A percentile compares a stretch with the other conserved stretches of the same genome.
These are phyloP conservation scores for Myxozyma kluyveri DNA, from an alignment of 805 yeast species.

Conservation along the genomic window DNA sequence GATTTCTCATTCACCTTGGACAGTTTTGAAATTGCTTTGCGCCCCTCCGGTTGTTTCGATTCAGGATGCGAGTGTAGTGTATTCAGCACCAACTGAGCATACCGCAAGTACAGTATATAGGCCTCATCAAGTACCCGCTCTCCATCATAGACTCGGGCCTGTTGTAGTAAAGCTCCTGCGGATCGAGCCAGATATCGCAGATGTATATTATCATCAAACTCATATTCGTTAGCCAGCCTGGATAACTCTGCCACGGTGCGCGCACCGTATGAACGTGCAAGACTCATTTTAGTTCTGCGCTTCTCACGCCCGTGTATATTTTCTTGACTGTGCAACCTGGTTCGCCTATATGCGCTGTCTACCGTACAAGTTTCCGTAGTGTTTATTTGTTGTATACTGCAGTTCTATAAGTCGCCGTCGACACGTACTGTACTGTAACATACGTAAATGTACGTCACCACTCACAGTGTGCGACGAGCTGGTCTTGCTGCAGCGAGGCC, in stretches of 20 bases:
- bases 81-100: constrained; percentile 55
- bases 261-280: background rate
- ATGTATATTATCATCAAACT: constrained; percentile 51
- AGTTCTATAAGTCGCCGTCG: no score
- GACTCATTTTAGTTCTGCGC: background rate
- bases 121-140: constrained; percentile 50
- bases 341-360: no score
- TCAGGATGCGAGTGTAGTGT: constrained; percentile 49
- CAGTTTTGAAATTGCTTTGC: constrained; percentile 8
- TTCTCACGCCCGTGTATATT: no score
- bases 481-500: no score
- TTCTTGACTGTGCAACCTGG: no score
- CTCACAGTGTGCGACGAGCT: no score
- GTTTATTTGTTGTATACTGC: no score
- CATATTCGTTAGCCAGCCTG: constrained; percentile 48
- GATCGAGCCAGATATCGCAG: constrained; percentile 56
- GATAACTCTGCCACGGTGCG: constrained; percentile 19
- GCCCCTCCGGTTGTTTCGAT: constrained; percentile 34
- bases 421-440: no score
- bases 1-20: constrained; percentile 8
- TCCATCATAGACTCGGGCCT: constrained; percentile 47
- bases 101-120: constrained; percentile 55
- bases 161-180: constrained; percentile 48
- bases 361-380: no score
- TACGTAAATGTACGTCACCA: no score